Evolutionary conservation across 352 stramenopile genomes (phyloP).

Genomic region (Bremia lactucae): DNA sequence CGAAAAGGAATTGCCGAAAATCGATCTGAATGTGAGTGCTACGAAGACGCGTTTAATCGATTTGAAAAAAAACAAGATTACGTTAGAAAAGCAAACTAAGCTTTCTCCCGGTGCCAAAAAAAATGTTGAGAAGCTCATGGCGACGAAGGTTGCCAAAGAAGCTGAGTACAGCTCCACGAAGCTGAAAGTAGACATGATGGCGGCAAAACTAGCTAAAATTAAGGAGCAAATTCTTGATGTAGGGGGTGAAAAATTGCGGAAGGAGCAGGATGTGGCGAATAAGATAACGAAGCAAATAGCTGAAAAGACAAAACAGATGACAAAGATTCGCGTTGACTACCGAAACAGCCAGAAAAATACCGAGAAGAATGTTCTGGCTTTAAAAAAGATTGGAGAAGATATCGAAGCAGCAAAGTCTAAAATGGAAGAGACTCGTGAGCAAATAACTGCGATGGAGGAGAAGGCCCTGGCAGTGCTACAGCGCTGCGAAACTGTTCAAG

Average conservation of each 20-base stretch:
- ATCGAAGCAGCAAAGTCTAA: constrained; percentile 56
- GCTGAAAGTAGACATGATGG: constrained; percentile 53
- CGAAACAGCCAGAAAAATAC: constrained; percentile 75
- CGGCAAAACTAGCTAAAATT: constrained; percentile 77
- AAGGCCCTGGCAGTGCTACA: constrained; percentile 86
- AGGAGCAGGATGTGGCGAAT: constrained; percentile 84
- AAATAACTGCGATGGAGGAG: constrained; percentile 89
- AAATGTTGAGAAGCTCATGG: constrained; percentile 77
- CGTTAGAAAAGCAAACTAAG: constrained; percentile 81
- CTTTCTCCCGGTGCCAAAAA: constrained; percentile 82
- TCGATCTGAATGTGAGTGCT: constrained; percentile 73
- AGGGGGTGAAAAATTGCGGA: constrained; percentile 89
- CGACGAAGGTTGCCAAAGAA: constrained; percentile 84
- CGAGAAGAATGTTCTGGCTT: constrained; percentile 52
- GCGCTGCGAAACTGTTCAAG: constrained; percentile 87
- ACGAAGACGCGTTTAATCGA: constrained; percentile 55
- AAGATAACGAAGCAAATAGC: constrained; percentile 81
- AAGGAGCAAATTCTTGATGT: constrained; percentile 94
- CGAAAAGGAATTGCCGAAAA: constrained; percentile 86
- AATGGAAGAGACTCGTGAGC: constrained; percentile 76
- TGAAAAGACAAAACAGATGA: constrained; percentile 84
- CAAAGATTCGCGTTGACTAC: constrained; percentile 75
- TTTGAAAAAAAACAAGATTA: constrained; percentile 41
- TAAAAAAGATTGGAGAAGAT: constrained; percentile 66
- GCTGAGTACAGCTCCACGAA: constrained; percentile 68